Conservation (phyloP, 768 basidiomycete species). For the Mycena albidolilacea region DNA sequence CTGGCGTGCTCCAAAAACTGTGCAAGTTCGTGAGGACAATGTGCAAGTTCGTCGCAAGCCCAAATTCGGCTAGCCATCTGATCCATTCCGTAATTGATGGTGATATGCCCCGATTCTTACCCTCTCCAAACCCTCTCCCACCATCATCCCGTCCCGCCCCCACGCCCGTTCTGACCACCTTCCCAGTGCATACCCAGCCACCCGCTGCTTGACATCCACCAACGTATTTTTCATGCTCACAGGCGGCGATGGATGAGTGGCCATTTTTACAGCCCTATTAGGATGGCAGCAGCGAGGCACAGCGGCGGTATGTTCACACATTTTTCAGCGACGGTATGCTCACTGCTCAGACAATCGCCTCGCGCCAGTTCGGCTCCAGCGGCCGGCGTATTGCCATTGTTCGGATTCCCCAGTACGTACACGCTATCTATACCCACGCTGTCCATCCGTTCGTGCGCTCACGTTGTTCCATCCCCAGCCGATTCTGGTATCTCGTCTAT, state of each 20-base stretch:
- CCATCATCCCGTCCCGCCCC: constrained; percentile 20
- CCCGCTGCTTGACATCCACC: background rate
- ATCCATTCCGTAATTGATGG: constrained; percentile 3
- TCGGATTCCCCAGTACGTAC: constrained; percentile 4
- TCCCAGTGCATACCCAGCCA: constrained; percentile 3
- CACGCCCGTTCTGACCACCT: background rate
- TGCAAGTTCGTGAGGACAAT: constrained; percentile 20
- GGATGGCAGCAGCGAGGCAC: constrained; percentile 14
- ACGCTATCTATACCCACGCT: background rate
- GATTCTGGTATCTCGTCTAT: background rate
- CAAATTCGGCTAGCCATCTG: constrained; percentile 17
- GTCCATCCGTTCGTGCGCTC: background rate
- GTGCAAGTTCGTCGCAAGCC: constrained; percentile 19
- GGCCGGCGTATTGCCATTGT: background rate
- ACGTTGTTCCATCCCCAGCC: constrained; percentile 11
- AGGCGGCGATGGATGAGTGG: constrained; percentile 10
- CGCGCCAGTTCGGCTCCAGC: background rate
- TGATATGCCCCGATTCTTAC: constrained; percentile 15
- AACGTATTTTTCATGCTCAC: background rate
- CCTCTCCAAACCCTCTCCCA: constrained; percentile 14
- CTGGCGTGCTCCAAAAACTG: constrained; percentile 4
- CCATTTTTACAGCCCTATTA: background rate
- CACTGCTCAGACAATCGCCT: constrained; percentile 2
- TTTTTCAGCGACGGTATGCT: constrained; percentile 10
- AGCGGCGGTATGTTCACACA: constrained; percentile 10